Evolutionary conservation across 306 rosid species (phyloP).

Genomic region (Abrus precatorius): DNA sequence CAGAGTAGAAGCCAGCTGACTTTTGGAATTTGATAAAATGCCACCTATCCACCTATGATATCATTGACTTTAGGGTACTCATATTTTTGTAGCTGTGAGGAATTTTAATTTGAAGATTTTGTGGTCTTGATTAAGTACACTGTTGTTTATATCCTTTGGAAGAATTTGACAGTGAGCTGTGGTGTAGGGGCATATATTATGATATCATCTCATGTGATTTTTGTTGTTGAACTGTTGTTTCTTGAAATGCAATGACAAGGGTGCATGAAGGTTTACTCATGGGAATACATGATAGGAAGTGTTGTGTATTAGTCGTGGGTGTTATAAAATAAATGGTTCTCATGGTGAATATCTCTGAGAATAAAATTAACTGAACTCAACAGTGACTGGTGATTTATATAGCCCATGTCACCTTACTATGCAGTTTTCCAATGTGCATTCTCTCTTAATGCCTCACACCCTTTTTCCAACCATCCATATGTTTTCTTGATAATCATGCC

Average conservation of each 20-base stretch:
- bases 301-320: neutral
- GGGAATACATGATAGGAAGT: neutral
- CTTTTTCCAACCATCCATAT: neutral
- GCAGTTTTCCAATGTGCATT: neutral
- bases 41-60: slow-evolving; percentile 50
- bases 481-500: neutral
- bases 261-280: neutral
- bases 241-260: neutral
- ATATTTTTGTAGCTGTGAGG: slow-evolving; percentile 60
- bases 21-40: slow-evolving; percentile 44
- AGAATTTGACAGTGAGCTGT: slow-evolving; percentile 13
- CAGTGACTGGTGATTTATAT: no score
- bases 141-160: slow-evolving; percentile 35
- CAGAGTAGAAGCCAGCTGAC: slow-evolving; percentile 64
- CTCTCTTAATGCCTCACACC: slow-evolving; percentile 19
- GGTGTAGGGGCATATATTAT: slow-evolving; percentile 13
- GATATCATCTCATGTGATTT: slow-evolving; percentile 7
- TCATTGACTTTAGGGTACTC: slow-evolving; percentile 57
- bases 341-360: no score
- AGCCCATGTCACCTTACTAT: neutral
- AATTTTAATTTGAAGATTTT: slow-evolving; percentile 49
- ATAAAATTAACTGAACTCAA: no score
- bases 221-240: slow-evolving; percentile 15
- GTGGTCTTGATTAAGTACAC: slow-evolving; percentile 32
- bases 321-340: no score